phyloP scores from a whole-genome alignment of 1,139 yeast genomes.

The Diutina neorugosa region DNA sequence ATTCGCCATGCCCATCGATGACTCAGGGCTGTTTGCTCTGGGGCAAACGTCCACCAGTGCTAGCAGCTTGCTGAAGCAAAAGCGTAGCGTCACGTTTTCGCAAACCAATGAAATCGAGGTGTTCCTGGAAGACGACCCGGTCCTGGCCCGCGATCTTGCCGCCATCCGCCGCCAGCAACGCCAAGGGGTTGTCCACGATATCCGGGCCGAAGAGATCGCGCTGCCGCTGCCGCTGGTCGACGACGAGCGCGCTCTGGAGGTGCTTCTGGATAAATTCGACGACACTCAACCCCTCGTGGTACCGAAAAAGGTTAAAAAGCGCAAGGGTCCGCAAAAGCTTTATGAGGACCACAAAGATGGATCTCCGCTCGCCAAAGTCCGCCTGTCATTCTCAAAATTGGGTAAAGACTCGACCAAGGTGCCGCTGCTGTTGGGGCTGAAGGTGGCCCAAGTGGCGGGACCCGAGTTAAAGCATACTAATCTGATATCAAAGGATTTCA shows the following conservation, averaged over 20 bases:
- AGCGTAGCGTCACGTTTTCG: neutral
- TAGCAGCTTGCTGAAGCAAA: neutral
- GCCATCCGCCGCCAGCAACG: conserved; percentile 1
- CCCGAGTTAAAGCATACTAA: neutral
- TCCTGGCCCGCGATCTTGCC: neutral
- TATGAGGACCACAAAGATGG: neutral
- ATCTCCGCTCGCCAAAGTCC: conserved; percentile 1
- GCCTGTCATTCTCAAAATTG: neutral
- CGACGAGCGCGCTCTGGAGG: conserved; percentile 15
- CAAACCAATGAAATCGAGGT: neutral
- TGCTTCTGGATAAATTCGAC: conserved; percentile 31
- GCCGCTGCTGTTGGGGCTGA: neutral
- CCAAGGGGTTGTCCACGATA: conserved; percentile 14
- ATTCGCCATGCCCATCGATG: conserved; percentile 1
- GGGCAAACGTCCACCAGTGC: neutral
- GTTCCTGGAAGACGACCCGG: conserved; percentile 2
- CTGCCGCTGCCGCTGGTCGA: neutral
- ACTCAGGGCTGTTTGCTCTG: neutral
- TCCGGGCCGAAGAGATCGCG: conserved; percentile 11
- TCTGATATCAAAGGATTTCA: neutral
- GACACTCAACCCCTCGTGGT: conserved; percentile 26
- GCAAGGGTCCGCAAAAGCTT: conserved; percentile 8
- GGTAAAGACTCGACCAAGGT: neutral
- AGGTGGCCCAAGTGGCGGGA: neutral
- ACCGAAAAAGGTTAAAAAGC: conserved; percentile 21